phyloP scores from a whole-genome alignment of 306 rosid species.

The Luffa aegyptiaca region DNA sequence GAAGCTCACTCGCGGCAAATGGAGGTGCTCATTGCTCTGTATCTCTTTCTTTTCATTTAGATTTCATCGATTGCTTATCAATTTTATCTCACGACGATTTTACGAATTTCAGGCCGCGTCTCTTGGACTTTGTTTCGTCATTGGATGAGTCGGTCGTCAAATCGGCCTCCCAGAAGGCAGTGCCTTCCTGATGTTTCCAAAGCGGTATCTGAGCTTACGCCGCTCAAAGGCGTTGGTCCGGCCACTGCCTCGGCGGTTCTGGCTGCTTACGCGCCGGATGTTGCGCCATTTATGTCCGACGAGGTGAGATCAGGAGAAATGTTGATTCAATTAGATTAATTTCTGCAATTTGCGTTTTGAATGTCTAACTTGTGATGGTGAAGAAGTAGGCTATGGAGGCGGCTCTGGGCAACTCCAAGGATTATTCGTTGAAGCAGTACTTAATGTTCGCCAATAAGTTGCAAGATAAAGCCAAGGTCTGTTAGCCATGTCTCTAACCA shows the following conservation, averaged over 20 bases:
- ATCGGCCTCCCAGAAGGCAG: conserved; percentile 52
- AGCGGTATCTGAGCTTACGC: conserved; percentile 60
- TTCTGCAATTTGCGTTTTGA: background rate
- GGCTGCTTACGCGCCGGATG: conserved; percentile 62
- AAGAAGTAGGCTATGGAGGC: conserved; percentile 63
- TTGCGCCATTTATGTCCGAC: conserved; percentile 87
- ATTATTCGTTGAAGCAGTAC: conserved; percentile 80
- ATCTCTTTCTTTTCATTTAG: background rate
- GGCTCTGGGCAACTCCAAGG: conserved; percentile 68
- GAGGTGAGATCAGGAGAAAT: conserved; percentile 34
- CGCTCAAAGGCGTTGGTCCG: conserved; percentile 77
- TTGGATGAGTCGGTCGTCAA: conserved; percentile 50
- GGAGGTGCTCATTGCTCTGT: conserved; percentile 35
- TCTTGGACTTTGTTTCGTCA: conserved; percentile 69
- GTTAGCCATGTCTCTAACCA: background rate
- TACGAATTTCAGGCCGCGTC: conserved; percentile 55
- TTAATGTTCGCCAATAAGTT: conserved; percentile 41
- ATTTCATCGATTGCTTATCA: background rate
- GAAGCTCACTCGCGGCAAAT: conserved; percentile 90
- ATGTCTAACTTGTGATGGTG: background rate
- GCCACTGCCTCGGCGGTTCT: conserved; percentile 84
- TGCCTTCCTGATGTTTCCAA: conserved; percentile 60
- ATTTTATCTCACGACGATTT: background rate
- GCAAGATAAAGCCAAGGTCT: conserved; percentile 67
- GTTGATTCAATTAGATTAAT: background rate